Evolutionary conservation across 2,329 filamentous ascomycete species (phyloP).

Genomic region (Colletotrichum siamense): DNA sequence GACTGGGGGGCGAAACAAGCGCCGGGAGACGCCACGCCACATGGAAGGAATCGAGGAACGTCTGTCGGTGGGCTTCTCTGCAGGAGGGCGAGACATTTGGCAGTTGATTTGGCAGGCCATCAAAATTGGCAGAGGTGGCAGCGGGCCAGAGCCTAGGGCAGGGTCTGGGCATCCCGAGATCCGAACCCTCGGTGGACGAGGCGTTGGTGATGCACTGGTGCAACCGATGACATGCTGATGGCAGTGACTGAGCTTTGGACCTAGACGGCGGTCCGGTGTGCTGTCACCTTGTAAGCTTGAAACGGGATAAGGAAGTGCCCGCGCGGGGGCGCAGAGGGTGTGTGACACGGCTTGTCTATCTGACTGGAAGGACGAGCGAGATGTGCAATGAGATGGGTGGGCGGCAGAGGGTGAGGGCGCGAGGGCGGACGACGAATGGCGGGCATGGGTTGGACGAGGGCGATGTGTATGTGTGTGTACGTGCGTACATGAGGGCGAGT

Average conservation of each 20-base stretch:
- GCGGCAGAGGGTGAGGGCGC: background rate
- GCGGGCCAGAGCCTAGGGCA: background rate
- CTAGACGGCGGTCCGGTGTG: background rate
- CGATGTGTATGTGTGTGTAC: background rate
- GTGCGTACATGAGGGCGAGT: background rate
- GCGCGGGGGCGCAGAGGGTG: slow-evolving; percentile 16
- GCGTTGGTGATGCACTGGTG: slow-evolving; percentile 8
- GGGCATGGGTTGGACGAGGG: background rate
- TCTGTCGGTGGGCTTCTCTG: slow-evolving; percentile 11
- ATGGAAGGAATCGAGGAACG: slow-evolving; percentile 10
- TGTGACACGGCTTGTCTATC: background rate
- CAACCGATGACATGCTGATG: background rate
- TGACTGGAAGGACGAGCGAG: background rate
- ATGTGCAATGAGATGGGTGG: background rate
- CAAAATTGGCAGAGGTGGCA: background rate
- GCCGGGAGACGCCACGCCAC: slow-evolving; percentile 11
- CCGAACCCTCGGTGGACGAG: slow-evolving; percentile 1
- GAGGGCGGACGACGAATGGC: background rate
- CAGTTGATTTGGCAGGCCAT: background rate
- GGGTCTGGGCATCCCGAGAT: slow-evolving; percentile 10
- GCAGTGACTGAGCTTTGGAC: background rate
- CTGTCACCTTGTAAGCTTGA: slow-evolving; percentile 9
- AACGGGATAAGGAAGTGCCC: slow-evolving; percentile 7
- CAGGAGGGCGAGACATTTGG: slow-evolving; percentile 7
- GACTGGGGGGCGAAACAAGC: slow-evolving; percentile 14